Base-by-base conservation (phyloP, 1,284 basidiomycete genomes). In the Mycena sp. region DNA sequence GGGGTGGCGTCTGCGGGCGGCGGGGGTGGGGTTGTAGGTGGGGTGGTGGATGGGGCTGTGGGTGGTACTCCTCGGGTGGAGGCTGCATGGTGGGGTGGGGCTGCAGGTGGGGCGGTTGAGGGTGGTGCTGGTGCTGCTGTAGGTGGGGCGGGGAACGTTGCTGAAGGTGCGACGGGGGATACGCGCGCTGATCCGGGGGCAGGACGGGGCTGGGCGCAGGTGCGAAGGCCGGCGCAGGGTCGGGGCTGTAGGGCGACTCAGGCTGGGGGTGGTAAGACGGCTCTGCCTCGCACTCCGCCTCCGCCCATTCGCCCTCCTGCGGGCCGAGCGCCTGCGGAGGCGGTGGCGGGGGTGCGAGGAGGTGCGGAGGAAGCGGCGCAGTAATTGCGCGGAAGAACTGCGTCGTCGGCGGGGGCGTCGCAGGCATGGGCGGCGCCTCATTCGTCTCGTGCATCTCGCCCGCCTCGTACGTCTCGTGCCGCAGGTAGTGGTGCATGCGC, bases 401-500 rank as follows among this genome's bases (percentile, higher is more conserved):
- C 7, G 26, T 11, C 51, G 53, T 28, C 52, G 30, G n/a, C 41
- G 26, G 35, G 17, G 32, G 35, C 44, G 44, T 23, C 21, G n/a
- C n/a, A n/a, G n/a, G n/a, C n/a, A n/a, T n/a, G n/a, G n/a, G n/a
- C n/a, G n/a, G n/a, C n/a, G n/a, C n/a, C n/a, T n/a, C n/a, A n/a
- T n/a, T n/a, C n/a, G n/a, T n/a, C n/a, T n/a, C n/a, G n/a, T n/a
- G n/a, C n/a, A 40, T 41, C 57, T 44, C 40, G 7, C 71, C 48
- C 32, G 32, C 32, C 26, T 80, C 80, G 26, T 81, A 82, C 17
- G 79, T 74, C 65, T 81, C 80, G 64, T 83, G 81, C 6, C 77
- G 71, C 46, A 78, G 54, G 63, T 80, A 76, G 56, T 83, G 80
- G 61, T 81, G 79, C 73, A 83, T 76, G 29, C 81, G 76, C 23